Conservation (phyloP, 129 eudicot species). For the Ambrosia artemisiifolia region DNA sequence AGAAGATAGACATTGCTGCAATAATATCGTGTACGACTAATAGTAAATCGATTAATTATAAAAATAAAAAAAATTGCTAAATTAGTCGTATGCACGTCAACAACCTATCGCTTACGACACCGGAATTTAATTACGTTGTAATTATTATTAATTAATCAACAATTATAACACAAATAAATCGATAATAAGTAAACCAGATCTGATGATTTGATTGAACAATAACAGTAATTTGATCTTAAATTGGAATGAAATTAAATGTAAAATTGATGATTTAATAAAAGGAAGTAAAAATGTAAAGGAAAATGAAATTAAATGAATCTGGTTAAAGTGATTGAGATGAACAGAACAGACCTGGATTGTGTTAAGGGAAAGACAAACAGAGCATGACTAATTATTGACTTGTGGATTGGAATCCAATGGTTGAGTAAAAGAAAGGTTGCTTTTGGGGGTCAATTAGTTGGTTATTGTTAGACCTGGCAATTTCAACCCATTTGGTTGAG, state of each 20-base stretch:
- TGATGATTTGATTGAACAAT: conserved; percentile 6
- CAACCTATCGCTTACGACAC: conserved; percentile 21
- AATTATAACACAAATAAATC: neutral
- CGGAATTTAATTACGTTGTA: neutral
- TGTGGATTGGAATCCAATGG: conserved; percentile 2
- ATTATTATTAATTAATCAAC: neutral
- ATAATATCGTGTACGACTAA: conserved; percentile 23
- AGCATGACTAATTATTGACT: neutral
- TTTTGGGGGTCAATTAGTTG: conserved; percentile 13
- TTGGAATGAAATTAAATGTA: neutral
- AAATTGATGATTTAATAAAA: no score
- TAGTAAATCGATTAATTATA: neutral
- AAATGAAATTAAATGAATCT: conserved; percentile 12
- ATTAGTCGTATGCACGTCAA: conserved; percentile 23
- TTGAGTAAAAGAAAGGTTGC: conserved; percentile 11
- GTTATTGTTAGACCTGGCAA: no score
- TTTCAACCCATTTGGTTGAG: no score
- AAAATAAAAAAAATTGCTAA: neutral
- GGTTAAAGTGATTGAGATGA: conserved; percentile 6
- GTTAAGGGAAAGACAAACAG: neutral
- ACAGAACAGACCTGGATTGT: conserved; percentile 22
- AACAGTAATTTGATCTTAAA: conserved; percentile 1
- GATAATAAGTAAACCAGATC: conserved; percentile 19
- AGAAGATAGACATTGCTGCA: conserved; percentile 10
- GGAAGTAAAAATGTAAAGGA: no score